phyloP scores from a whole-genome alignment of 2,329 filamentous ascomycete species.

The Aspergillus ibericus region DNA sequence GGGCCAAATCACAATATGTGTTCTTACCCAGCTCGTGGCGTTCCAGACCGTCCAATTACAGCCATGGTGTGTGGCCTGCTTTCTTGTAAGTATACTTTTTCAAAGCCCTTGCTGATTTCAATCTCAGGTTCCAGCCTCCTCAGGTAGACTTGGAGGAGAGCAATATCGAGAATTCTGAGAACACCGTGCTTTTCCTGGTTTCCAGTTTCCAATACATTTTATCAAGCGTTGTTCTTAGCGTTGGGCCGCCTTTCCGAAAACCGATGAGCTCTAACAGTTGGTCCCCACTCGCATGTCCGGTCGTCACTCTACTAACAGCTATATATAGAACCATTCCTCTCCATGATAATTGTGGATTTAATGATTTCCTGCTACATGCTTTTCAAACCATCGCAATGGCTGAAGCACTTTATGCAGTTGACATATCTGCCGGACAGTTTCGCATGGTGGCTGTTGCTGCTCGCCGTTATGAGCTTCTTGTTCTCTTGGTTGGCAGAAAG shows the following conservation, averaged over 20 bases:
- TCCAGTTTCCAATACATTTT: constrained; percentile 96
- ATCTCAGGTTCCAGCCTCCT: constrained; percentile 71
- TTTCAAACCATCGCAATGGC: constrained; percentile 67
- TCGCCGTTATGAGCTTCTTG: constrained; percentile 69
- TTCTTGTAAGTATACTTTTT: background rate
- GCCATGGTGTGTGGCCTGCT: constrained; percentile 61
- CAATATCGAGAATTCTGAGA: constrained; percentile 88
- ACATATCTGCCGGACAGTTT: constrained; percentile 74
- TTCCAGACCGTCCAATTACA: constrained; percentile 76
- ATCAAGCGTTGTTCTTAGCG: constrained; percentile 82
- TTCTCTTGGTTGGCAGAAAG: constrained; percentile 72
- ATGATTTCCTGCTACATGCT: constrained; percentile 77
- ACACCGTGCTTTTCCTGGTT: constrained; percentile 84
- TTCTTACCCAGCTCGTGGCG: constrained; percentile 71
- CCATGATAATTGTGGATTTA: constrained; percentile 69
- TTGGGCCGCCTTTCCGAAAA: constrained; percentile 87
- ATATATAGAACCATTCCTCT: constrained; percentile 77
- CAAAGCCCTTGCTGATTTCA: constrained; percentile 16
- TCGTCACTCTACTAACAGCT: constrained; percentile 1
- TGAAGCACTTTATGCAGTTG: constrained; percentile 78
- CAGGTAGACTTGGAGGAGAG: constrained; percentile 73
- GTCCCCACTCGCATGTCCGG: constrained; percentile 31
- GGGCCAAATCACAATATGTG: constrained; percentile 81
- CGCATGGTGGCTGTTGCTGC: constrained; percentile 66
- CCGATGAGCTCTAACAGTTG: constrained; percentile 75